Evolutionary conservation across 2,329 filamentous ascomycete genomes (phyloP).

Genomic region (Colletotrichum zoysiae): DNA sequence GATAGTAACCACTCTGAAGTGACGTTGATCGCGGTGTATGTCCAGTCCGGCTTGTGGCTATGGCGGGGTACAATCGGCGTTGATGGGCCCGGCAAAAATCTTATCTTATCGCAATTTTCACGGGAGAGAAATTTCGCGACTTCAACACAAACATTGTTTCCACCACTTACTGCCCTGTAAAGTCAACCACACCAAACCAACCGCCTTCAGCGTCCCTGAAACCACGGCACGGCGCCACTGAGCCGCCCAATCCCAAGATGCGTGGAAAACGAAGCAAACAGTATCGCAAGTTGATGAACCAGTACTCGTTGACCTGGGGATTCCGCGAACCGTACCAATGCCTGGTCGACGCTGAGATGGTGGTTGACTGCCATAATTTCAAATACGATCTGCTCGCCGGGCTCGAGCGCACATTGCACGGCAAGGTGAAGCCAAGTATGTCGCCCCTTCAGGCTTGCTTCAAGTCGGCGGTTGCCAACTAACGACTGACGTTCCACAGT

Average conservation of each 20-base stretch:
- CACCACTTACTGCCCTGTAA: background rate
- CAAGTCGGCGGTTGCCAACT: background rate
- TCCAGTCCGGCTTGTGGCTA: background rate
- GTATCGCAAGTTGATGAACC: constrained; percentile 88
- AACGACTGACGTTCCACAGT: constrained; percentile 56
- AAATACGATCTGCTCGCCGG: constrained; percentile 89
- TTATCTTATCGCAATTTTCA: constrained; percentile 43
- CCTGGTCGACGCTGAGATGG: constrained; percentile 86
- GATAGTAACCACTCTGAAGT: background rate
- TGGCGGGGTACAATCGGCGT: constrained; percentile 35
- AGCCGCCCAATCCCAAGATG: constrained; percentile 50
- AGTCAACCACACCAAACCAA: background rate
- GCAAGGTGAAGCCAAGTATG: constrained; percentile 84
- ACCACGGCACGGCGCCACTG: constrained; percentile 17
- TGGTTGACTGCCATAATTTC: constrained; percentile 83
- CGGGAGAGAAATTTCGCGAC: constrained; percentile 38
- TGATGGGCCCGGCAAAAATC: constrained; percentile 4
- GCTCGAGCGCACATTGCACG: constrained; percentile 86
- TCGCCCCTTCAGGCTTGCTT: constrained; percentile 35
- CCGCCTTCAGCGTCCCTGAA: background rate
- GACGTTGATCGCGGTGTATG: background rate
- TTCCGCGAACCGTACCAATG: constrained; percentile 97
- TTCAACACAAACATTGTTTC: constrained; percentile 1
- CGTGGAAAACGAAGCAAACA: constrained; percentile 65
- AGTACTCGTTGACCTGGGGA: constrained; percentile 87